A percentile compares a stretch with the other conserved stretches of the same genome.
Conservation (phyloP, 257 asterid species). For the Jacaranda copaia region DNA sequence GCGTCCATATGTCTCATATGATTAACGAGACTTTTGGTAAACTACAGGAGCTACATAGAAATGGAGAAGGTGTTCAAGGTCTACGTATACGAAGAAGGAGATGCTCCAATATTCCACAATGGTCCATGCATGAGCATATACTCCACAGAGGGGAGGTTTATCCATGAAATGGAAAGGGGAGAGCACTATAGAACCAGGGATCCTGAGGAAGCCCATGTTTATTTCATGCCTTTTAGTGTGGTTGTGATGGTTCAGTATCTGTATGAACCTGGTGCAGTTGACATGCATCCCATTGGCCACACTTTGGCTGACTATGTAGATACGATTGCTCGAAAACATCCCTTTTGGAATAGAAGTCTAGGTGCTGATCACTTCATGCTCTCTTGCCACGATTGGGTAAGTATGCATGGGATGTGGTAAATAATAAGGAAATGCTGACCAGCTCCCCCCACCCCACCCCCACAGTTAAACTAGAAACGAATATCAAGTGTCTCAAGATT, state of each 20-base stretch:
- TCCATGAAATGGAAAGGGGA: conserved; percentile 72
- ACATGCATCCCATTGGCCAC: conserved; percentile 56
- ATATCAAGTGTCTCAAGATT: too few species aligned
- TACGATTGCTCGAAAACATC: conserved; percentile 59
- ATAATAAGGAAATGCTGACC: too few species aligned
- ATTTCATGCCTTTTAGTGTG: conserved; percentile 84
- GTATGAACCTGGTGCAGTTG: conserved; percentile 50
- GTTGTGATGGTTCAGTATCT: conserved; percentile 70
- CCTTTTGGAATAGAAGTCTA: conserved; percentile 78
- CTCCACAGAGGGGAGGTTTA: conserved; percentile 86
- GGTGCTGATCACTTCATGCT: conserved; percentile 94
- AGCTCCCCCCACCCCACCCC: too few species aligned
- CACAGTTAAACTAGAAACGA: too few species aligned
- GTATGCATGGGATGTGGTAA: background rate
- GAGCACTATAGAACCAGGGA: conserved; percentile 55
- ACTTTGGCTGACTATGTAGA: conserved; percentile 70
- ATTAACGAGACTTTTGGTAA: background rate
- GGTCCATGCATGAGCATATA: conserved; percentile 87
- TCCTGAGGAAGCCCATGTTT: conserved; percentile 79
- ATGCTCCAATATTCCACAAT: conserved; percentile 76
- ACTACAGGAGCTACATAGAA: conserved; percentile 70
- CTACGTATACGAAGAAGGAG: conserved; percentile 85
- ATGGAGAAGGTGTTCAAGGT: conserved; percentile 87
- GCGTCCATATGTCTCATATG: background rate
- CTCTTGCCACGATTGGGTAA: conserved; percentile 95